Evolutionary conservation across 129 eudicot species (phyloP).

Genomic region (Mikania micrantha): DNA sequence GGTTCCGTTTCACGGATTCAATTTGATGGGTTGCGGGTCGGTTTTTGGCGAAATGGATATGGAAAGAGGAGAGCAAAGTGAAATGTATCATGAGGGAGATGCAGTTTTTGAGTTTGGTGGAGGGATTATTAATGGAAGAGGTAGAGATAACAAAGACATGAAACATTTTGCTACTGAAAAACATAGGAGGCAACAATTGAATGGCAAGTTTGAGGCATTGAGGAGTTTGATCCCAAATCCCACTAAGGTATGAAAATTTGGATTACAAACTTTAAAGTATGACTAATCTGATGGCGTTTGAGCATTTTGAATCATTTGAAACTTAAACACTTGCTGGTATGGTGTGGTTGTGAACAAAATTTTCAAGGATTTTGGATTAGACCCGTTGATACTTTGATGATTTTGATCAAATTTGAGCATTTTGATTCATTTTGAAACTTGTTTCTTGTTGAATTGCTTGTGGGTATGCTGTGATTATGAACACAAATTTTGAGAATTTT

Average conservation of each 20-base stretch:
- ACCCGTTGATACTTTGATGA: no score
- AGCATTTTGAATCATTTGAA: no score
- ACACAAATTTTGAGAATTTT: no score
- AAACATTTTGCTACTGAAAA: constrained; percentile 39
- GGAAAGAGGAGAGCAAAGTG: constrained; percentile 31
- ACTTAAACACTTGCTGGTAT: no score
- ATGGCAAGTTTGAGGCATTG: constrained; percentile 31
- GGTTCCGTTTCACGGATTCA: constrained; percentile 55
- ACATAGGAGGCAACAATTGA: constrained; percentile 36
- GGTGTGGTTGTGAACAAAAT: no score
- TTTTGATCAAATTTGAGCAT: no score
- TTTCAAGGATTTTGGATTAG: no score
- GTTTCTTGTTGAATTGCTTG: no score
- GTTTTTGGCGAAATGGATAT: constrained; percentile 46
- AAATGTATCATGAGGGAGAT: constrained; percentile 44
- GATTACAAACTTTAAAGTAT: constrained; percentile 5
- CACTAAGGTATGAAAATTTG: constrained; percentile 33
- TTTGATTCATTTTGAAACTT: no score
- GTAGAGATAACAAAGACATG: constrained; percentile 33
- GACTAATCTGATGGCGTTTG: no score
- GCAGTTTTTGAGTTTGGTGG: constrained; percentile 58
- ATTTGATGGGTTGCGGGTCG: constrained; percentile 27
- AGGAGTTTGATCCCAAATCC: constrained; percentile 32
- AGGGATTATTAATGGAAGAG: constrained; percentile 34
- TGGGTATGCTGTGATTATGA: no score